Evolutionary conservation across 2,329 filamentous ascomycete genomes (phyloP).

Genomic region (Penicillium thymicola): DNA sequence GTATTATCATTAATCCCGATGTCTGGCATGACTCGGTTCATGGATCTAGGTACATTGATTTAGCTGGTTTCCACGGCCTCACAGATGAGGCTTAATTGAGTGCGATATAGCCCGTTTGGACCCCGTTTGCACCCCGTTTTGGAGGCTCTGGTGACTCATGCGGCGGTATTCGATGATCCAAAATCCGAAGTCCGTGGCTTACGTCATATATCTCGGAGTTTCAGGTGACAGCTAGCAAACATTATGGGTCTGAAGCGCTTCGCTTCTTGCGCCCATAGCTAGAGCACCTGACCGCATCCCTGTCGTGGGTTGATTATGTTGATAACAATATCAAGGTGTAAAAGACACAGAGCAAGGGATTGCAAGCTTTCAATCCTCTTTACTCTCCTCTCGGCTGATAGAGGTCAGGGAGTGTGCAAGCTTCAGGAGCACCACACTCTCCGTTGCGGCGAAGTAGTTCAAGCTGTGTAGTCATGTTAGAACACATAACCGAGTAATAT

Average conservation of each 20-base stretch:
- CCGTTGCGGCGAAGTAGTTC: slow-evolving; percentile 95
- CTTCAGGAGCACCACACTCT: slow-evolving; percentile 90
- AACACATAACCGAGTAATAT: background rate
- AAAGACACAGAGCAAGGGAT: background rate
- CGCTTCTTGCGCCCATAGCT: background rate
- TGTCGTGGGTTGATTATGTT: background rate
- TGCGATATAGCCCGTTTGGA: background rate
- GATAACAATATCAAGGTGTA: background rate
- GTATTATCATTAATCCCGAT: slow-evolving; percentile 5
- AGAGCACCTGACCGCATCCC: background rate
- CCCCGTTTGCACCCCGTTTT: background rate
- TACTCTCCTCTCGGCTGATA: slow-evolving; percentile 42
- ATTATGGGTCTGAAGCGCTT: background rate
- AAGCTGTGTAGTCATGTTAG: slow-evolving; percentile 42
- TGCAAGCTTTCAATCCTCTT: background rate
- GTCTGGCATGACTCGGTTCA: background rate
- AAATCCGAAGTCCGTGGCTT: background rate
- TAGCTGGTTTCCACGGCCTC: background rate
- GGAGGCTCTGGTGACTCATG: background rate
- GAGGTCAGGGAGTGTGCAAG: slow-evolving; percentile 51
- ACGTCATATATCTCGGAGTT: background rate
- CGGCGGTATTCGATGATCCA: background rate
- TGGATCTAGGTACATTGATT: background rate
- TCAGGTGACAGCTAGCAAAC: background rate
- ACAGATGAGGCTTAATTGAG: background rate